Base-by-base conservation (phyloP, 257 asterid species). In the Oldenlandia corymbosa region DNA sequence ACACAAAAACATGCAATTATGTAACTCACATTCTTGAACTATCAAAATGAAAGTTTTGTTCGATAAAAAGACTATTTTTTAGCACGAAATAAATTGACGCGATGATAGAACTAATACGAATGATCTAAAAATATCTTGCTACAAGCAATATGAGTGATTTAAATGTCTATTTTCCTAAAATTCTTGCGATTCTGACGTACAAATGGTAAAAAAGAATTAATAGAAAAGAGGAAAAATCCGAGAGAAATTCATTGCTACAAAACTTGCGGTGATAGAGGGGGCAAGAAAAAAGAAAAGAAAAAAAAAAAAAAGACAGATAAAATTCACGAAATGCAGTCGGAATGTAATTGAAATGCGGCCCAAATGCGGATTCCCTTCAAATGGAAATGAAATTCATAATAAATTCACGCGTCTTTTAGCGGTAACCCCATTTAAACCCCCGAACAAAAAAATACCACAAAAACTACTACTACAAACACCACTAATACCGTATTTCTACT, bases 191-290 rank as follows among this genome's bases (percentile, higher is more conserved):
- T n/a, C n/a, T n/a, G n/a, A n/a, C n/a, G n/a, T n/a, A n/a, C n/a
- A n/a, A n/a, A n/a, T n/a, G n/a, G n/a, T n/a, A n/a, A n/a, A n/a
- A n/a, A n/a, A n/a, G n/a, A n/a, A n/a, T n/a, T n/a, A n/a, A 2
- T 18, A 52, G 36, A 12, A 26, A 41, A 3, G 42, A 42, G 53
- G 5, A 30, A 49, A 21, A 34, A 7, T 9, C n/a, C n/a, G 39
- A 56, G 81, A 58, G 82, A 76, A 79, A 76, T 78, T 75, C 61
- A 64, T 57, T 72, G 85, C 90, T 69, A 73, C 68, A 80, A 77
- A 79, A 61, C 78, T 76, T 83, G 94, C 94, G 91, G 78, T 87
- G 94, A 88, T 84, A 64, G 77, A 66, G 90, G 85, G 49, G 43
- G 63, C 58, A 28, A 13, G 34, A 23, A 1, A 11, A 6, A 14